Evolutionary conservation across 495 filamentous ascomycete genomes (phyloP).

Genomic region (Aspergillus sclerotioniger): DNA sequence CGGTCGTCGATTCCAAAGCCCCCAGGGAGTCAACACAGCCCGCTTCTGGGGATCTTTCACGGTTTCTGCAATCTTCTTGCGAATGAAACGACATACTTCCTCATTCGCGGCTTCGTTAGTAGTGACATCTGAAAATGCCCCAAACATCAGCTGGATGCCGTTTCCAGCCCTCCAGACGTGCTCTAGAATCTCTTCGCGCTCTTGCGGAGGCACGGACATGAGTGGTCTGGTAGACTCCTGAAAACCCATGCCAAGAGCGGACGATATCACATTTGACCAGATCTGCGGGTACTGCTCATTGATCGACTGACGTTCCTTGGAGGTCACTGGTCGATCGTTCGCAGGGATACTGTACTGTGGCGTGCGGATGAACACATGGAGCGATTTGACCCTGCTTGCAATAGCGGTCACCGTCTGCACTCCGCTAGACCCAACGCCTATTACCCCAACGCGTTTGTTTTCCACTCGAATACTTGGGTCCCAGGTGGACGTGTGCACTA

Average conservation of each 20-base stretch:
- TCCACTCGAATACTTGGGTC: constrained; percentile 23
- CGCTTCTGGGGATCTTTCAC: constrained; percentile 21
- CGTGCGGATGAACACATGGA: constrained; percentile 47
- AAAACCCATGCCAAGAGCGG: constrained; percentile 13
- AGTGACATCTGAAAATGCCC: constrained; percentile 22
- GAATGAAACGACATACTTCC: constrained; percentile 23
- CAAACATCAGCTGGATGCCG: constrained; percentile 27
- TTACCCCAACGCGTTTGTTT: constrained; percentile 45
- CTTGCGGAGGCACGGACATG: constrained; percentile 9
- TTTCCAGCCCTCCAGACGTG: constrained; percentile 21
- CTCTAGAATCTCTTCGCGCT: constrained; percentile 21
- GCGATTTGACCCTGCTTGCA: constrained; percentile 27
- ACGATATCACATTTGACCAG: constrained; percentile 7
- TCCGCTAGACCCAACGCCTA: constrained; percentile 46
- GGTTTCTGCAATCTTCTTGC: constrained; percentile 18
- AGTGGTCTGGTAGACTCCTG: constrained; percentile 2
- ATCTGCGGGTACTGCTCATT: constrained; percentile 13
- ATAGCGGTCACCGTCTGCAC: constrained; percentile 37
- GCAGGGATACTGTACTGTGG: constrained; percentile 50
- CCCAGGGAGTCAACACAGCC: constrained; percentile 14
- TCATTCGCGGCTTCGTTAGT: constrained; percentile 19
- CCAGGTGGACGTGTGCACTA: constrained; percentile 28
- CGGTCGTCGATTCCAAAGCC: constrained; percentile 18
- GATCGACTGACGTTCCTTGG: not conserved
- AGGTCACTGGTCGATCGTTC: constrained; percentile 25